phyloP scores from a whole-genome alignment of 2,329 filamentous ascomycete genomes.

The Phaeosphaeriaceae sp. region DNA sequence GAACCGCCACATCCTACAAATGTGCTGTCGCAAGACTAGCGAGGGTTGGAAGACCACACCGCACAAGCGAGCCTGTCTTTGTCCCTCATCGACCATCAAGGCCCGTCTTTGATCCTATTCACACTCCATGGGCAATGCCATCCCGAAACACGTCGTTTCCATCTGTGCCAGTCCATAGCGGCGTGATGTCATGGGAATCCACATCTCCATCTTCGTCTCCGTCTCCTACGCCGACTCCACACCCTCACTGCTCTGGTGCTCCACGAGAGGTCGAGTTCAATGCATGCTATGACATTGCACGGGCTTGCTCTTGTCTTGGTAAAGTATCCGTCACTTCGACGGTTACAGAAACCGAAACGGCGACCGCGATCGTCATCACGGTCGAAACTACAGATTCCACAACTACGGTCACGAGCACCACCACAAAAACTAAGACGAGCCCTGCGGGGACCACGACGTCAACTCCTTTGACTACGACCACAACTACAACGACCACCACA shows the following conservation, averaged over 20 bases:
- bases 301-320: not conserved
- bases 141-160: not conserved
- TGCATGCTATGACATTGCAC: not conserved
- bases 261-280: not conserved
- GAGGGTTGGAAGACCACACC: not conserved
- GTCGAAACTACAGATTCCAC: not conserved
- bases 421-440: not conserved
- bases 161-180: not conserved
- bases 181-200: not conserved
- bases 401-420: not conserved
- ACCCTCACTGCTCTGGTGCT: not conserved
- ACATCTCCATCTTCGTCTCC: not conserved
- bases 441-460: not conserved
- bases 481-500: not conserved
- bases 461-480: not conserved
- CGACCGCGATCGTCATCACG: not conserved
- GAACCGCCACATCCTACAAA: not conserved
- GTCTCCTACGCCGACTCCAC: not conserved
- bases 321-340: not conserved
- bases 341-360: not conserved
- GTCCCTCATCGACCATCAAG: not conserved
- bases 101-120: not conserved
- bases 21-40: not conserved
- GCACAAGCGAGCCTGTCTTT: not conserved
- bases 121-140: not conserved